Evolutionary conservation across 208 protist genomes (phyloP), one percentile per base, ranked within the genome.

Genomic region (Polymyxa betae): DNA sequence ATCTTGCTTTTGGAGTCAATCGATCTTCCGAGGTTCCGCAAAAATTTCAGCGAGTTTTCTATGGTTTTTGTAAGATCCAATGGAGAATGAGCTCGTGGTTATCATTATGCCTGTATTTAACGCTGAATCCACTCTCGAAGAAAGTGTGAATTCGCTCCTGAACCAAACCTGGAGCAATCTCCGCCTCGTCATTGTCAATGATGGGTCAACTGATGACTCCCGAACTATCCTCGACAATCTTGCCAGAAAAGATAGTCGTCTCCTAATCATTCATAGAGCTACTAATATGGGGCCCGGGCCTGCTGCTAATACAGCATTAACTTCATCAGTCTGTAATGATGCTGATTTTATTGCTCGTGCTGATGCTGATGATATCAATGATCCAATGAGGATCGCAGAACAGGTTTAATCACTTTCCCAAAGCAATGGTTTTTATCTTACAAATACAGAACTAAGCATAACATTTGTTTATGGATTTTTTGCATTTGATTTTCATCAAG

Each of bases 181-280:
- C 16, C 72, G n/a, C 35, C 40, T 82, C 10, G 40, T 82, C 72
- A 35, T 82, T 5, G 72, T 82, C n/a, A n/a, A 82, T 35, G 72
- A 82, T n/a, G 72, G 72, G 72, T 82, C 72, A n/a, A 82, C 72
- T 12, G 72, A 82, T n/a, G 72, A 43, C 72, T 38, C 72, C 16
- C 16, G 35, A 5, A n/a, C 72, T 5, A 82, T 82, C 72, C 12
- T 5, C 40, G 72, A 5, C 72, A 5, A 35, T 5, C 5, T 82
- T 35, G 16, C 16, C 72, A 5, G n/a, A 12, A n/a, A n/a, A 5
- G 72, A 82, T n/a, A n/a, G 35, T 43, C n/a, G 72, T 12, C 10
- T 82, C 72, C 35, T 82, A 12, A n/a, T 82, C 72, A 43, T 45
- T 12, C 16, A n/a, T n/a, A 5, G 5, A 12, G 35, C 10, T 5